Conservation (phyloP, 345 rosid species). For the Linum usitatissimum region DNA sequence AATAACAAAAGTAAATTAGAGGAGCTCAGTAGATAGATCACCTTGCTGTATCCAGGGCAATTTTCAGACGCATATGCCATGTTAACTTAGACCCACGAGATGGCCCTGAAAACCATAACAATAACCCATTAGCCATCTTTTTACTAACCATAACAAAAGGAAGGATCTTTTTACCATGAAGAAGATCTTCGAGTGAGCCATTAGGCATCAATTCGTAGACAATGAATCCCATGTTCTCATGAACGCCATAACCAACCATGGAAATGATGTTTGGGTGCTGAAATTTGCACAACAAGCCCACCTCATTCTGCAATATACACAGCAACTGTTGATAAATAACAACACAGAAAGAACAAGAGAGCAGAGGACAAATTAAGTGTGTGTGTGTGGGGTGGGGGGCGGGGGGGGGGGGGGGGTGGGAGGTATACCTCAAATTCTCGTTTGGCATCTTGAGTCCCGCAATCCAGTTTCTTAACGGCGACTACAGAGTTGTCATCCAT, state of each 20-base stretch:
- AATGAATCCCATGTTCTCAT: slow-evolving; percentile 46
- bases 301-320: slow-evolving; percentile 60
- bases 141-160: neutral
- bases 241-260: slow-evolving; percentile 57
- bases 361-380: neutral
- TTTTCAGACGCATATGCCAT: slow-evolving; percentile 87
- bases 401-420: too few species aligned
- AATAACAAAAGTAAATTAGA: neutral
- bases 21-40: slow-evolving; percentile 12
- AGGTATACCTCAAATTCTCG: slow-evolving; percentile 60
- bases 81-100: slow-evolving; percentile 61
- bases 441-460: slow-evolving; percentile 50
- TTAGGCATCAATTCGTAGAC: slow-evolving; percentile 87
- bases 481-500: slow-evolving; percentile 46
- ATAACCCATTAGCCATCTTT: neutral
- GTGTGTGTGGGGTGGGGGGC: too few species aligned
- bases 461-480: slow-evolving; percentile 83
- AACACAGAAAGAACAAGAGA: neutral
- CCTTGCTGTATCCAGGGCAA: slow-evolving; percentile 88
- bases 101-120: slow-evolving; percentile 34
- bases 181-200: slow-evolving; percentile 75
- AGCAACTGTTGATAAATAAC: slow-evolving; percentile 4
- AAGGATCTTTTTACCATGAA: slow-evolving; percentile 48
- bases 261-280: slow-evolving; percentile 73
- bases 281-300: slow-evolving; percentile 60